These are phyloP conservation scores for Saksenaea vasiformis DNA, from an alignment of 371 early-diverging fungal genomes.

Conservation along the genomic window DNA sequence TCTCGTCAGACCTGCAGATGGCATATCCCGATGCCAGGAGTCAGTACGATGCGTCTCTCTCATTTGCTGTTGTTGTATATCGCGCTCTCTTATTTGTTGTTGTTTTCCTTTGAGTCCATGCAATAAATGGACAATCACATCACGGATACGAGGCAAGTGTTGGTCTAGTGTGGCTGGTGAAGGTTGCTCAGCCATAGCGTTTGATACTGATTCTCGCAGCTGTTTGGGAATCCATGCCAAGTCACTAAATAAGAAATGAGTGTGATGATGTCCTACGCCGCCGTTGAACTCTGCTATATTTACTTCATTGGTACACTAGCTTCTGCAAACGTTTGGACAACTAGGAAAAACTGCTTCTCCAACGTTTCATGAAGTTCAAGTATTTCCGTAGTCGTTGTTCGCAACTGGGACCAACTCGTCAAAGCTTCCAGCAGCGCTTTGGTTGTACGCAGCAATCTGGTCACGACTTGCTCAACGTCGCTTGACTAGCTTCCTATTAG, in stretches of 20 bases:
- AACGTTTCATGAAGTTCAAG: constrained; percentile 60
- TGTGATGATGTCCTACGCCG: not conserved
- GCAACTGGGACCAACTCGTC: constrained; percentile 57
- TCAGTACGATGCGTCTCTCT: constrained; percentile 18
- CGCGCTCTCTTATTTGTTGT: constrained; percentile 48
- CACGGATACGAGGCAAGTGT: constrained; percentile 62
- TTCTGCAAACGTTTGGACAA: constrained; percentile 60
- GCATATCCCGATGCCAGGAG: constrained; percentile 44
- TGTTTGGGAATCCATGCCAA: constrained; percentile 61
- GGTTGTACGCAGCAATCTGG: constrained; percentile 60
- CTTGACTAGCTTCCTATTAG: constrained; percentile 29
- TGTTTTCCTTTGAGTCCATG: constrained; percentile 67
- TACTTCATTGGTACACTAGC: constrained; percentile 59
- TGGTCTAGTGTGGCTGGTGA: constrained; percentile 56
- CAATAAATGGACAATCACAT: constrained; percentile 62
- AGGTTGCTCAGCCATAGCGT: constrained; percentile 56
- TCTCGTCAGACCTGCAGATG: constrained; percentile 37
- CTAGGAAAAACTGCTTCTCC: constrained; percentile 57
- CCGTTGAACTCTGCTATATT: not conserved
- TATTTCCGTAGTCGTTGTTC: constrained; percentile 49
- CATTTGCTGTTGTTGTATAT: constrained; percentile 15
- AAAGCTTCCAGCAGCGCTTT: constrained; percentile 61
- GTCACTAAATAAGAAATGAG: constrained; percentile 37
- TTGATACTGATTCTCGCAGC: constrained; percentile 53
- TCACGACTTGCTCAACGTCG: constrained; percentile 64